Conservation (phyloP, 1,284 basidiomycete genomes). For the Paramarasmius palmivorus region DNA sequence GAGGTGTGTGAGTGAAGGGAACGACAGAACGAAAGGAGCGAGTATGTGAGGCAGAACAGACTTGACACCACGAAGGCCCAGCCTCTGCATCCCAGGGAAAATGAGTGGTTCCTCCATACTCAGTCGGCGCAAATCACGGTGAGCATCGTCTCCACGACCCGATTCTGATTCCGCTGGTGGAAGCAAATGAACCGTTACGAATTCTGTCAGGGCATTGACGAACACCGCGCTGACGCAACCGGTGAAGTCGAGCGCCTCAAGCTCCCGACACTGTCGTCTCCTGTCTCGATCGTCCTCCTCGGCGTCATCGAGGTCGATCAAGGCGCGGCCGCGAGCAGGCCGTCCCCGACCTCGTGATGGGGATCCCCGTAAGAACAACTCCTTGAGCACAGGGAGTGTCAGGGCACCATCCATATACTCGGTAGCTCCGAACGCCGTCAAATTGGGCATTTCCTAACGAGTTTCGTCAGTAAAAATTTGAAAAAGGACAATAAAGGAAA, state of each 20-base stretch:
- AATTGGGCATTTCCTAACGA: conserved; percentile 78
- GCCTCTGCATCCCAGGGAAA: conserved; percentile 80
- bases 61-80: conserved; percentile 85
- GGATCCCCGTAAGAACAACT: conserved; percentile 82
- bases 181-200: conserved; percentile 73
- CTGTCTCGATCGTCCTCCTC: conserved; percentile 76
- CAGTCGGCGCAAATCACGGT: conserved; percentile 30
- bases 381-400: conserved; percentile 78
- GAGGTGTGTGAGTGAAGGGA: conserved; percentile 87
- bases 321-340: conserved; percentile 64
- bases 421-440: conserved; percentile 85
- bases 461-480: conserved; percentile 17
- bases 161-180: conserved; percentile 45
- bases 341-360: conserved; percentile 68
- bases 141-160: conserved; percentile 41
- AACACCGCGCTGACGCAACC: conserved; percentile 93
- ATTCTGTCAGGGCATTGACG: conserved; percentile 79
- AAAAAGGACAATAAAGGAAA: conserved; percentile 8
- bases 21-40: conserved; percentile 80
- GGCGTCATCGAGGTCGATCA: conserved; percentile 47
- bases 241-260: conserved; percentile 91
- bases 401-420: conserved; percentile 96
- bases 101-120: conserved; percentile 48
- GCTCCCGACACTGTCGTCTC: conserved; percentile 73
- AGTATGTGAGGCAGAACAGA: conserved; percentile 75